Percentiles rank a stretch among this genome's conserved stretches.
Evolutionary conservation across 2,329 filamentous ascomycete species (phyloP).

Genomic region (Rachicladosporium sp.): DNA sequence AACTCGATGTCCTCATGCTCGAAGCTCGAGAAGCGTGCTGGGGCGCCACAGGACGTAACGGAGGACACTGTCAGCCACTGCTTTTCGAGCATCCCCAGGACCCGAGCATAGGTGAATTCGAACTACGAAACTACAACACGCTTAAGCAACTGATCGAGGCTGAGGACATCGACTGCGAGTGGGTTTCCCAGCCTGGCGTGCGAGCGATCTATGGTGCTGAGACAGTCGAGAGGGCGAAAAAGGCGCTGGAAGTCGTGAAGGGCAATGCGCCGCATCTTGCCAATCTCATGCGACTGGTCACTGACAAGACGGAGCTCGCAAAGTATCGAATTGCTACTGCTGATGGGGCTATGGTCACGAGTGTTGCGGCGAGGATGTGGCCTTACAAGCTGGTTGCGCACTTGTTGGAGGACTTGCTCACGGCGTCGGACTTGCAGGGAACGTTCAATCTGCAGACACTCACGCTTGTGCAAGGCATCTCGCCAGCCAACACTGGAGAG

Average conservation of each 20-base stretch:
- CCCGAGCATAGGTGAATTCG: slow-evolving; percentile 50
- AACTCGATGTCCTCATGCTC: slow-evolving; percentile 53
- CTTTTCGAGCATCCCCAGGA: slow-evolving; percentile 49
- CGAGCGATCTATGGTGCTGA: slow-evolving; percentile 49
- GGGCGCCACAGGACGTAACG: slow-evolving; percentile 66
- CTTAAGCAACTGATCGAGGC: slow-evolving; percentile 45
- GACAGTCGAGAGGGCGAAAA: slow-evolving; percentile 41
- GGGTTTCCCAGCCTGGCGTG: slow-evolving; percentile 49
- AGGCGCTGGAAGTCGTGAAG: slow-evolving; percentile 40
- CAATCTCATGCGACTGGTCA: slow-evolving; percentile 27
- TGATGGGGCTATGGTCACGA: slow-evolving; percentile 52
- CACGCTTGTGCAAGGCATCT: slow-evolving; percentile 44
- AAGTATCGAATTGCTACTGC: slow-evolving; percentile 42
- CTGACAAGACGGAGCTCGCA: slow-evolving; percentile 33
- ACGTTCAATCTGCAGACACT: slow-evolving; percentile 62
- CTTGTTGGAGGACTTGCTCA: slow-evolving; percentile 50
- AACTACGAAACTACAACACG: slow-evolving; percentile 54
- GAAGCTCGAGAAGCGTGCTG: slow-evolving; percentile 71
- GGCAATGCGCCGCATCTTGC: slow-evolving; percentile 46
- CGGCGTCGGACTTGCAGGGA: slow-evolving; percentile 18
- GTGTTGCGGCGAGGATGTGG: slow-evolving; percentile 58
- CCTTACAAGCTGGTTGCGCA: slow-evolving; percentile 74
- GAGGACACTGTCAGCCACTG: slow-evolving; percentile 59
- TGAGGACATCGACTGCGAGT: slow-evolving; percentile 57
- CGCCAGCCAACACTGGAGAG: slow-evolving; percentile 7